These are phyloP conservation scores for Arthrobotrys megalospora DNA, from an alignment of 2,329 filamentous ascomycete genomes.

Conservation along the genomic window DNA sequence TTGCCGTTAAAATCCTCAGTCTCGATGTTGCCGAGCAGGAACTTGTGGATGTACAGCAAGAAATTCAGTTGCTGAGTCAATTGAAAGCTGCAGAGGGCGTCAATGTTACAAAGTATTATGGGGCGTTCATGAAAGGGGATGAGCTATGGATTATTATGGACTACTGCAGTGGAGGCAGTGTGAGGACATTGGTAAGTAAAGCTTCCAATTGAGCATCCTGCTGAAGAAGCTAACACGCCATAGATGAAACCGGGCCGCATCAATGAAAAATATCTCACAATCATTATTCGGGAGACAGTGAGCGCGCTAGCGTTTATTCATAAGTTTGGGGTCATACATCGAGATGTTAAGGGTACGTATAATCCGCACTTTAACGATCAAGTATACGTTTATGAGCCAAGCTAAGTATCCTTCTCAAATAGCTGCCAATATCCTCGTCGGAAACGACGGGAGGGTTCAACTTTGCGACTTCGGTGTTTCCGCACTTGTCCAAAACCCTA, in stretches of 20 bases:
- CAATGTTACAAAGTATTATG: slow-evolving; percentile 86
- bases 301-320: slow-evolving; percentile 79
- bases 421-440: slow-evolving; percentile 83
- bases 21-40: slow-evolving; percentile 84
- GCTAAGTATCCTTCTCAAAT: background rate
- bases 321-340: slow-evolving; percentile 78
- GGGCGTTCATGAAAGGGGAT: slow-evolving; percentile 82
- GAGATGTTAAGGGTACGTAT: slow-evolving; percentile 76
- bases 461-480: slow-evolving; percentile 89
- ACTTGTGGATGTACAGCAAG: slow-evolving; percentile 79
- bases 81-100: slow-evolving; percentile 81
- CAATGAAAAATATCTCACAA: slow-evolving; percentile 80
- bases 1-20: slow-evolving; percentile 86
- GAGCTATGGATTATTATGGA: slow-evolving; percentile 91
- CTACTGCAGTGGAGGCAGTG: slow-evolving; percentile 87
- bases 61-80: slow-evolving; percentile 79
- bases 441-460: slow-evolving; percentile 82
- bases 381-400: background rate
- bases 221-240: slow-evolving; percentile 68
- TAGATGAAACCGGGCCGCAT: slow-evolving; percentile 76
- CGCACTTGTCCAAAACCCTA: slow-evolving; percentile 80
- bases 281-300: slow-evolving; percentile 77
- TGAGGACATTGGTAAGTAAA: slow-evolving; percentile 76
- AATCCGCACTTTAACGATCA: slow-evolving; percentile 28
- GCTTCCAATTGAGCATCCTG: slow-evolving; percentile 68